Percentiles rank a stretch among this genome's conserved stretches.
phyloP scores from a whole-genome alignment of 495 filamentous ascomycete species.

The Darksidea phi region DNA sequence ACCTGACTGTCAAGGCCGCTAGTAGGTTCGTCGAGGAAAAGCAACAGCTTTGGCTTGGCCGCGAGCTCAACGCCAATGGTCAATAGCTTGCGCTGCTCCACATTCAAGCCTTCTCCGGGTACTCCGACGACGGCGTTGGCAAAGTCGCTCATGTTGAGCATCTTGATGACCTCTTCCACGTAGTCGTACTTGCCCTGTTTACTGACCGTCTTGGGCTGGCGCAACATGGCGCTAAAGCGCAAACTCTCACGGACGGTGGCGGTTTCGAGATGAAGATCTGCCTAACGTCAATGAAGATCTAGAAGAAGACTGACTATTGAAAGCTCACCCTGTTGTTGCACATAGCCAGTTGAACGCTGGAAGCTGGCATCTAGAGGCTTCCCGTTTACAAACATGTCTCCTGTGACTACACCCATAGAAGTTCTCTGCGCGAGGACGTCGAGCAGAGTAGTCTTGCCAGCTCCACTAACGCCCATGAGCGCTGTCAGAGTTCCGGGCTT shows the following conservation, averaged over 20 bases:
- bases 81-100: conserved; percentile 81
- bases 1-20: conserved; percentile 61
- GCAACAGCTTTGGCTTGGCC: conserved; percentile 81
- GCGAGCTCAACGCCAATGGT: conserved; percentile 89
- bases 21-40: conserved; percentile 74
- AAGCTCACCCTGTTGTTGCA: conserved; percentile 66
- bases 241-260: conserved; percentile 82
- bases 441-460: conserved; percentile 69
- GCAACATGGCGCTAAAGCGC: conserved; percentile 74
- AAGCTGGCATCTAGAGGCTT: conserved; percentile 70
- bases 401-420: conserved; percentile 65
- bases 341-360: conserved; percentile 89
- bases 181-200: conserved; percentile 74
- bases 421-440: conserved; percentile 73
- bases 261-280: conserved; percentile 81
- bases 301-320: too few species aligned
- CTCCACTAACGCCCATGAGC: conserved; percentile 66
- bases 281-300: neutral
- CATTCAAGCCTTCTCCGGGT: conserved; percentile 78
- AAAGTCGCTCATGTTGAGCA: conserved; percentile 81
- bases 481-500: conserved; percentile 84
- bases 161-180: conserved; percentile 83
- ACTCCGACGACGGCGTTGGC: conserved; percentile 83
- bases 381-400: conserved; percentile 65
- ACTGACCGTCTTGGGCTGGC: conserved; percentile 70